Percentiles rank a stretch among this genome's conserved stretches.
phyloP scores from a whole-genome alignment of 306 rosid species.

The Corylus avellana region DNA sequence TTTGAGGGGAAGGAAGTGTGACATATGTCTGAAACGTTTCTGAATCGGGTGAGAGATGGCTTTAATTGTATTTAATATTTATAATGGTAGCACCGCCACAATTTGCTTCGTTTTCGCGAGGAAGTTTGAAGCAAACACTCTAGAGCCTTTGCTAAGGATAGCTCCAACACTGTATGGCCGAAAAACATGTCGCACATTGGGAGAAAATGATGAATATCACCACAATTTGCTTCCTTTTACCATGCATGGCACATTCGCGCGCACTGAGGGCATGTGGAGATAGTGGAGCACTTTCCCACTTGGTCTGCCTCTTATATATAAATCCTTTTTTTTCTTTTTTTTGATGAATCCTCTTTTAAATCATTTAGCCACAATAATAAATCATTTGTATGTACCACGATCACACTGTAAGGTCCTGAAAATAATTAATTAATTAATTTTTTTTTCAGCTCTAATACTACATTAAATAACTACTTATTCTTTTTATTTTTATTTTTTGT shows the following conservation, averaged over 20 bases:
- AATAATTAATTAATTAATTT: background rate
- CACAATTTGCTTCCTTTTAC: background rate
- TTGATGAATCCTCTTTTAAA: no score
- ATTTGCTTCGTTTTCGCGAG: conserved; percentile 42
- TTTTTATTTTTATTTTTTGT: no score
- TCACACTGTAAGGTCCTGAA: background rate
- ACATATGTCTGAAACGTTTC: conserved; percentile 1
- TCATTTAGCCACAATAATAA: no score
- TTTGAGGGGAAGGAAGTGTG: conserved; percentile 27
- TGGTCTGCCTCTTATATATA: no score
- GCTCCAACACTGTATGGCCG: conserved; percentile 2
- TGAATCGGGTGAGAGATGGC: conserved; percentile 33
- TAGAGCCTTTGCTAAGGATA: conserved; percentile 29
- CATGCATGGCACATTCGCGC: no score
- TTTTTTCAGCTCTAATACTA: no score
- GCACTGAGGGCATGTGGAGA: no score
- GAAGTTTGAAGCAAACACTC: conserved; percentile 35
- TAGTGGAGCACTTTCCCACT: no score
- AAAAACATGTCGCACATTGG: background rate
- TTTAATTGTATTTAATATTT: conserved; percentile 32
- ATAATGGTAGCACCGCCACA: conserved; percentile 17
- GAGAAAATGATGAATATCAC: background rate
- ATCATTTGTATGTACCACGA: no score
- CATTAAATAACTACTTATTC: no score
- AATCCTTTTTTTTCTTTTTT: no score